These are phyloP conservation scores for Jaapia argillacea DNA, from an alignment of 768 basidiomycete genomes.

Conservation along the genomic window DNA sequence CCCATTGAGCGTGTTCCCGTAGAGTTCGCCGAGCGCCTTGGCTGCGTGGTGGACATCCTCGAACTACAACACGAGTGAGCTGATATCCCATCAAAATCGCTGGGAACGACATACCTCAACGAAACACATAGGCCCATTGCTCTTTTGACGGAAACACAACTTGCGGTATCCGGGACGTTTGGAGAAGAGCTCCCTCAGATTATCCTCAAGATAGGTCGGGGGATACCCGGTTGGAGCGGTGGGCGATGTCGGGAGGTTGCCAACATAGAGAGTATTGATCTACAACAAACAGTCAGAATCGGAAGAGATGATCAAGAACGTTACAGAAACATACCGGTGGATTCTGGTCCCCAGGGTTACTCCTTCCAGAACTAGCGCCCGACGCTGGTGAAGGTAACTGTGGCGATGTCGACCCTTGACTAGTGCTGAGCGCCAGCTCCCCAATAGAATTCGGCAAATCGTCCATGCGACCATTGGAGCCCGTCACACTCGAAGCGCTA, in stretches of 20 bases:
- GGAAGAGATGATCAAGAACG: not conserved
- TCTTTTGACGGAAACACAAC: conserved; percentile 92
- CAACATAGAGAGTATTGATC: conserved; percentile 99
- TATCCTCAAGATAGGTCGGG: conserved; percentile 79
- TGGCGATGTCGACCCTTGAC: conserved; percentile 59
- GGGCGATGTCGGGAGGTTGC: conserved; percentile 82
- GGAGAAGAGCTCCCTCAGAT: conserved; percentile 73
- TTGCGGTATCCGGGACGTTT: conserved; percentile 79
- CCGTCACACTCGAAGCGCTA: too few species aligned
- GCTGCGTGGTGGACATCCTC: conserved; percentile 83
- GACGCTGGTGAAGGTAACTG: conserved; percentile 73
- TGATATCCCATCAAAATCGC: not conserved
- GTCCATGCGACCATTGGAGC: too few species aligned
- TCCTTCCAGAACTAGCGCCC: conserved; percentile 37
- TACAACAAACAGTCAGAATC: conserved; percentile 16
- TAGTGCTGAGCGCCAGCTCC: too few species aligned
- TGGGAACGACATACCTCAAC: conserved; percentile 61
- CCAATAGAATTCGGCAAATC: too few species aligned
- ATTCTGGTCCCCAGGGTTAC: conserved; percentile 71
- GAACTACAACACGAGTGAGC: conserved; percentile 41
- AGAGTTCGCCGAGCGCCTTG: conserved; percentile 80
- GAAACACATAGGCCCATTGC: conserved; percentile 98
- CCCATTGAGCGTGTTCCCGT: conserved; percentile 85
- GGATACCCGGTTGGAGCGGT: conserved; percentile 63
- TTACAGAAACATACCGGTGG: conserved; percentile 56